These are phyloP conservation scores for Aspergillus felis DNA, from an alignment of 2,329 filamentous ascomycete species.

Conservation along the genomic window DNA sequence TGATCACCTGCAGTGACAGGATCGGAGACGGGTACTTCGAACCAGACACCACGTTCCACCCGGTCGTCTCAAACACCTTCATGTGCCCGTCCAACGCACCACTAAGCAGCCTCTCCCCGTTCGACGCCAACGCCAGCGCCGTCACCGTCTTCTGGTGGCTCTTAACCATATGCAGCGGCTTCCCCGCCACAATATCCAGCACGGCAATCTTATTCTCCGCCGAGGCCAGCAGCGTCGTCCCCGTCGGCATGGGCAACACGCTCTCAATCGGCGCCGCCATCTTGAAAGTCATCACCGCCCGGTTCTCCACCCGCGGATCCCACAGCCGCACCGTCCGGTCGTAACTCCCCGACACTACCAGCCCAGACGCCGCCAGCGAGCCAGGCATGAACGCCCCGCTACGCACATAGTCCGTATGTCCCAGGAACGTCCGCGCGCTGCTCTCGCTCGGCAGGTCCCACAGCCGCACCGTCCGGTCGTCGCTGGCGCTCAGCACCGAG, in stretches of 20 bases:
- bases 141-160: conserved; percentile 99
- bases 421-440: conserved; percentile 72
- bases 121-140: conserved; percentile 73
- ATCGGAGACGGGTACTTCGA: conserved; percentile 92
- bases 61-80: conserved; percentile 91
- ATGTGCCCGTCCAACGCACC: conserved; percentile 92
- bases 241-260: conserved; percentile 81
- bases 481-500: conserved; percentile 79
- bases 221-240: conserved; percentile 79
- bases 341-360: conserved; percentile 88
- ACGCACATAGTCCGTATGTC: conserved; percentile 90
- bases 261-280: conserved; percentile 84
- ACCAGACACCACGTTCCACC: conserved; percentile 94
- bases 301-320: conserved; percentile 72
- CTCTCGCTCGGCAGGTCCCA: conserved; percentile 87
- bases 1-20: conserved; percentile 74
- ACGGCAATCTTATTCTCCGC: conserved; percentile 85
- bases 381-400: conserved; percentile 79
- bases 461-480: conserved; percentile 86
- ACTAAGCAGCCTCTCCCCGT: conserved; percentile 75
- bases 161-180: conserved; percentile 77
- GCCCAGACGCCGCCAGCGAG: conserved; percentile 56
- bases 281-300: conserved; percentile 87
- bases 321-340: conserved; percentile 90
- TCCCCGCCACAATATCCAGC: conserved; percentile 85